Evolutionary conservation across 2,329 filamentous ascomycete species (phyloP).

Genomic region (Colletotrichum trifolii): DNA sequence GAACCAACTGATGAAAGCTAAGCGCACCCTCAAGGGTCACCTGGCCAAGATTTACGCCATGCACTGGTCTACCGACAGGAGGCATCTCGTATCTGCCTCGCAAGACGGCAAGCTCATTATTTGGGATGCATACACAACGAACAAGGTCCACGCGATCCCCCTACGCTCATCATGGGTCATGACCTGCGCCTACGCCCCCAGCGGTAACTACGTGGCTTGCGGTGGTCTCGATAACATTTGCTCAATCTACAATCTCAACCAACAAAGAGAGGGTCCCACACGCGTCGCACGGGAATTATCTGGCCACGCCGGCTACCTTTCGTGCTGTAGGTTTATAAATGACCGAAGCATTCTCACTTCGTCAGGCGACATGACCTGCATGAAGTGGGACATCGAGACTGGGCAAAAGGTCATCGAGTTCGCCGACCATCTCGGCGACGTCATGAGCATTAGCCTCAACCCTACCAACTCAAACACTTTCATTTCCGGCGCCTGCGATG

Average conservation of each 20-base stretch:
- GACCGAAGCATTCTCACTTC: slow-evolving; percentile 98
- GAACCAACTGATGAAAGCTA: slow-evolving; percentile 95
- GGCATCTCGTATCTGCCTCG: slow-evolving; percentile 96
- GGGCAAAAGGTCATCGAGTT: slow-evolving; percentile 98
- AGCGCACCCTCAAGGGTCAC: slow-evolving; percentile 96
- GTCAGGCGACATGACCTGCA: slow-evolving; percentile 99
- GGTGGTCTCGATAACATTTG: slow-evolving; percentile 99
- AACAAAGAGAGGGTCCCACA: slow-evolving; percentile 93
- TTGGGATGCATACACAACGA: slow-evolving; percentile 99
- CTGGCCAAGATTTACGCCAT: slow-evolving; percentile 99
- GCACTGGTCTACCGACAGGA: slow-evolving; percentile 99
- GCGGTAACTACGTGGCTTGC: slow-evolving; percentile 97
- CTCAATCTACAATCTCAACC: slow-evolving; percentile 99
- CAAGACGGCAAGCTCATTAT: slow-evolving; percentile 99
- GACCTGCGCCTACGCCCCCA: slow-evolving; percentile 99
- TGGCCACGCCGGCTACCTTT: slow-evolving; percentile 95
- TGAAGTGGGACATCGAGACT: slow-evolving; percentile 99
- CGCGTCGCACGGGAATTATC: slow-evolving; percentile 95
- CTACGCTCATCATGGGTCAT: slow-evolving; percentile 99
- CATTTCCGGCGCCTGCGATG: slow-evolving; percentile 98
- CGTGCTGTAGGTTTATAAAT: slow-evolving; percentile 98
- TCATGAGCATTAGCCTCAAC: slow-evolving; percentile 99
- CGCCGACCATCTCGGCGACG: slow-evolving; percentile 96
- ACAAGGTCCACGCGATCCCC: slow-evolving; percentile 99
- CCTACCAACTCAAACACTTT: slow-evolving; percentile 99